Evolutionary conservation across 805 yeast species (phyloP).

Genomic region (Saccharomycopsis babjevae): DNA sequence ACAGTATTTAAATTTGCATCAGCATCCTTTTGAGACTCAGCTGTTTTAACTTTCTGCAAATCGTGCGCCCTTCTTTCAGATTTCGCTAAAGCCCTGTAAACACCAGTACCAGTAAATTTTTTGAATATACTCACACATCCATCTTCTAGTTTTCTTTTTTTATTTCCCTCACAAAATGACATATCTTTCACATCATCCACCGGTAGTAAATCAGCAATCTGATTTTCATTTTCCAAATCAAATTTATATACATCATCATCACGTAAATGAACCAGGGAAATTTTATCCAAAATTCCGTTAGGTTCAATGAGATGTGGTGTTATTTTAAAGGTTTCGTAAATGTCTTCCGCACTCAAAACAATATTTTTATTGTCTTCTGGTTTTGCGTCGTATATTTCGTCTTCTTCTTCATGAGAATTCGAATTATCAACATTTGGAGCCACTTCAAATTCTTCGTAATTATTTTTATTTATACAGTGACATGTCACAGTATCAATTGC

Average conservation of each 20-base stretch:
- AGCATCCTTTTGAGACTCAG: neutral
- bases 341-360: constrained; percentile 51
- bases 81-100: neutral
- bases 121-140: constrained; percentile 1
- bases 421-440: constrained; percentile 16
- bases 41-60: no score
- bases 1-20: neutral
- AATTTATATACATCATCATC: constrained; percentile 42
- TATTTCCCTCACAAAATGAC: neutral
- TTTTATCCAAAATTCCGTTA: constrained; percentile 45
- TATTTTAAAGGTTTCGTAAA: constrained; percentile 51
- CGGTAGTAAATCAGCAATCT: constrained; percentile 23
- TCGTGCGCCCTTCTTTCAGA: no score
- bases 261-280: constrained; percentile 38
- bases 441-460: constrained; percentile 22
- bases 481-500: constrained; percentile 64
- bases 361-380: constrained; percentile 26
- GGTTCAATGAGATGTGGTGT: constrained; percentile 64
- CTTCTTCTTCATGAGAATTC: neutral
- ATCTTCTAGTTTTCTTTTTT: constrained; percentile 6
- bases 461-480: constrained; percentile 38
- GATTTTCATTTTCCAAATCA: constrained; percentile 21
- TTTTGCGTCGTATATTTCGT: constrained; percentile 11
- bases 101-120: constrained; percentile 1
- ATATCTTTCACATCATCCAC: constrained; percentile 14